These are phyloP conservation scores for Cucumis cinereus DNA, from an alignment of 306 rosid genomes.

Conservation along the genomic window DNA sequence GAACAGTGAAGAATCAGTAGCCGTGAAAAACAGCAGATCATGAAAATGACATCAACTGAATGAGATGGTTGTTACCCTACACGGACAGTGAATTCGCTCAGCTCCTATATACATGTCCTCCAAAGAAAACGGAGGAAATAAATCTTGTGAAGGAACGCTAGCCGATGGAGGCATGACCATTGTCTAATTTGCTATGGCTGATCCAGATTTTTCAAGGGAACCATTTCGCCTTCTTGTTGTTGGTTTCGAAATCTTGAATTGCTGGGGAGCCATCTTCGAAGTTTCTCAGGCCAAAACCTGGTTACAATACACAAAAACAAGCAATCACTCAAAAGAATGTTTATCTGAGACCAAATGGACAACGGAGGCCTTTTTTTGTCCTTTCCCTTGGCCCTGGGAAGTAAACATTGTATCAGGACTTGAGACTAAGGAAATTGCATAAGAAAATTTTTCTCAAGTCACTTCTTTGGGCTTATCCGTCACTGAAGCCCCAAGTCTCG, in stretches of 20 bases:
- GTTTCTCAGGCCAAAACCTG: slow-evolving; percentile 84
- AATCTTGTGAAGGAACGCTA: not conserved
- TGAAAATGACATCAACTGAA: not conserved
- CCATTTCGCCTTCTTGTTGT: slow-evolving; percentile 71
- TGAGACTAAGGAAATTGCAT: not conserved
- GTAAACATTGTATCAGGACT: not conserved
- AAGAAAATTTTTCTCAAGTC: not conserved
- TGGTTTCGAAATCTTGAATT: slow-evolving; percentile 47
- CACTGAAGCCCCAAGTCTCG: not conserved
- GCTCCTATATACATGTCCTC: slow-evolving; percentile 5
- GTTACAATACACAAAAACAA: not conserved
- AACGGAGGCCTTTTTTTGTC: not conserved
- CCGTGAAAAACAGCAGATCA: not conserved
- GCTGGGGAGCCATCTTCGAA: slow-evolving; percentile 63
- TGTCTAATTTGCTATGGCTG: slow-evolving; percentile 23
- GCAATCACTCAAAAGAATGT: not conserved
- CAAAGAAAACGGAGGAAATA: not conserved
- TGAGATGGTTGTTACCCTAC: not conserved
- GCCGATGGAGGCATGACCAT: slow-evolving; percentile 12
- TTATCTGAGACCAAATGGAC: not conserved
- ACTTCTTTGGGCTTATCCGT: not conserved
- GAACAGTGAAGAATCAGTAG: not conserved
- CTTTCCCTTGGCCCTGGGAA: not conserved
- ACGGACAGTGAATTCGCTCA: not conserved
- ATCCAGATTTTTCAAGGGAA: slow-evolving; percentile 39